These are phyloP conservation scores for Populus hybrid DNA, from an alignment of 441 rosid species.

Conservation along the genomic window DNA sequence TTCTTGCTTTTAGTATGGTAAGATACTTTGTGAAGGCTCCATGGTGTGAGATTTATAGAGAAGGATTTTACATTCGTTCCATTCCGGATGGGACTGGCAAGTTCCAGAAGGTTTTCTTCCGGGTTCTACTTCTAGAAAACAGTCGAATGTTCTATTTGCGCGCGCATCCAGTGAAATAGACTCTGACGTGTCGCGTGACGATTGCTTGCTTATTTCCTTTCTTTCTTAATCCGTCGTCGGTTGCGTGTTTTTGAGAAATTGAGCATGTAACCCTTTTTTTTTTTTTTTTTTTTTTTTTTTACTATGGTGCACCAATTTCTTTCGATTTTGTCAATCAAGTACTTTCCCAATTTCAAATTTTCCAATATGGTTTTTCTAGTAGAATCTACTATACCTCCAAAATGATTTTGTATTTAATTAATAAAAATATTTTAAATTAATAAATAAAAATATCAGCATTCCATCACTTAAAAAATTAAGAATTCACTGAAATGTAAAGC, in stretches of 20 bases:
- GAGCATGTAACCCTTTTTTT: neutral
- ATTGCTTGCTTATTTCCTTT: neutral
- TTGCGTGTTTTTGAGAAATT: neutral
- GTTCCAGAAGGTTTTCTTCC: neutral
- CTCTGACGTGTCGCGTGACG: neutral
- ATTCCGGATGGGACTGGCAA: neutral
- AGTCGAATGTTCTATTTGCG: conserved; percentile 6
- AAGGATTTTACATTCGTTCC: neutral
- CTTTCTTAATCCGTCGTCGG: neutral
- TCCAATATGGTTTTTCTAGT: neutral
- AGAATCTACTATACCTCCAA: neutral
- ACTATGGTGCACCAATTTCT: neutral
- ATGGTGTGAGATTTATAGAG: neutral
- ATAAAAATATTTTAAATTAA: no score
- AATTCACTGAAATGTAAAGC: no score
- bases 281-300: no score
- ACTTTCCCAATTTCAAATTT: neutral
- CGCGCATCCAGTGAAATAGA: neutral
- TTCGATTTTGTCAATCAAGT: neutral
- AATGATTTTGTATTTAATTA: neutral
- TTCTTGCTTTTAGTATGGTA: neutral
- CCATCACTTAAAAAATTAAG: no score
- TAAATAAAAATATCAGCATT: no score
- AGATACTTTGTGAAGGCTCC: neutral
- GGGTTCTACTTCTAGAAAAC: conserved; percentile 10